These are phyloP conservation scores for Cubamyces sp. DNA, from an alignment of 768 basidiomycete genomes.

Conservation along the genomic window DNA sequence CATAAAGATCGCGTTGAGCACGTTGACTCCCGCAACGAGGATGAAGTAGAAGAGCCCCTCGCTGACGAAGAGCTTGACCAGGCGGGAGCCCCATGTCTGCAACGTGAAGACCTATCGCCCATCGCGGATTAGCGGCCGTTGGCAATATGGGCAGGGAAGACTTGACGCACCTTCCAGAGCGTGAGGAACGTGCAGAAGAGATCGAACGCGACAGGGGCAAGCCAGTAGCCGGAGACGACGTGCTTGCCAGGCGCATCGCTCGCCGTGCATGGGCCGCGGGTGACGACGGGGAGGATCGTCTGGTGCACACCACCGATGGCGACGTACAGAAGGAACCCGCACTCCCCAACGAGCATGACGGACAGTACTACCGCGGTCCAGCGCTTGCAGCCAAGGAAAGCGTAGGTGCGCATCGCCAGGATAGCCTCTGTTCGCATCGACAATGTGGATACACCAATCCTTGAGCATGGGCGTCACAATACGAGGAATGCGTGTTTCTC, in stretches of 20 bases:
- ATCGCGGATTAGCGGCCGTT: not conserved
- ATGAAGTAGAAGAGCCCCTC: constrained; percentile 19
- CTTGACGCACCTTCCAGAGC: constrained; percentile 3
- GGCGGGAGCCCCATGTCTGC: constrained; percentile 8
- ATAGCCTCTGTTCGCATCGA: constrained; percentile 3
- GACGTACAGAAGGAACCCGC: constrained; percentile 10
- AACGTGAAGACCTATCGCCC: not conserved
- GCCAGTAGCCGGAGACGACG: constrained; percentile 17
- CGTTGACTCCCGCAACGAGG: constrained; percentile 12
- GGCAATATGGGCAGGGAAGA: too few species aligned
- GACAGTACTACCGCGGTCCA: constrained; percentile 2
- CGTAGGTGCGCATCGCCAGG: constrained; percentile 16
- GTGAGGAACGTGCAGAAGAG: constrained; percentile 18
- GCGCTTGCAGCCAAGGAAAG: constrained; percentile 12
- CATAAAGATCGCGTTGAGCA: constrained; percentile 20
- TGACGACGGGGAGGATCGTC: constrained; percentile 14
- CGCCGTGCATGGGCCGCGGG: constrained; percentile 11
- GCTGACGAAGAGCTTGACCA: constrained; percentile 15
- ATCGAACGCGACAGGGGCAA: constrained; percentile 16
- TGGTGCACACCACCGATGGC: constrained; percentile 16
- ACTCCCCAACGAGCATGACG: constrained; percentile 12
- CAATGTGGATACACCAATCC: not conserved
- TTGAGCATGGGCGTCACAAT: not conserved
- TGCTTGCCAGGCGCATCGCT: constrained; percentile 12
- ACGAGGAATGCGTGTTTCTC: not conserved